Percentiles rank a stretch among this genome's conserved stretches.
Evolutionary conservation across 2,329 filamentous ascomycete species (phyloP).

Genomic region (Decorospora gaudefroyi): DNA sequence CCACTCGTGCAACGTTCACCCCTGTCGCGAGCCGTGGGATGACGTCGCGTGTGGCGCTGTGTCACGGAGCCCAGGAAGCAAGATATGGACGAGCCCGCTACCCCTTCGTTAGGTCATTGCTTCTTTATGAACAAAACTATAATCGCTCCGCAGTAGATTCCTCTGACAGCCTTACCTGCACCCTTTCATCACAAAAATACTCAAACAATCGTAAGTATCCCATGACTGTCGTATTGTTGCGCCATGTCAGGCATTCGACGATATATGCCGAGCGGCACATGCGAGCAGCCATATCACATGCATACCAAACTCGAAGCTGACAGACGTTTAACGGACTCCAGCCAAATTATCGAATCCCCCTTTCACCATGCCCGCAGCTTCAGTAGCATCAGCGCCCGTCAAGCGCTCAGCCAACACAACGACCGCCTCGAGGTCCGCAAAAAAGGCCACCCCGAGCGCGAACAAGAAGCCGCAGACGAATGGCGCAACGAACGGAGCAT

Average conservation of each 20-base stretch:
- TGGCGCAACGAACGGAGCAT: slow-evolving; percentile 35
- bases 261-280: slow-evolving; percentile 25
- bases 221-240: slow-evolving; percentile 8
- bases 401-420: slow-evolving; percentile 40
- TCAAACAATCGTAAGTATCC: slow-evolving; percentile 20
- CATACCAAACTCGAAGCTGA: slow-evolving; percentile 6
- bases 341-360: neutral
- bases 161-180: neutral
- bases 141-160: slow-evolving; percentile 5
- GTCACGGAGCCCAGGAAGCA: slow-evolving; percentile 25
- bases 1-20: slow-evolving; percentile 29
- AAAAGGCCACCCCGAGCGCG: slow-evolving; percentile 31
- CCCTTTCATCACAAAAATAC: neutral
- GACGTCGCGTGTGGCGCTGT: slow-evolving; percentile 45
- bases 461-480: slow-evolving; percentile 32
- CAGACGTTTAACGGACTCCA: neutral
- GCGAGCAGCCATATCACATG: slow-evolving; percentile 18
- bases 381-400: slow-evolving; percentile 42
- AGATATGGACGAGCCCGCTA: slow-evolving; percentile 26
- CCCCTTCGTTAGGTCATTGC: slow-evolving; percentile 17
- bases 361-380: slow-evolving; percentile 42
- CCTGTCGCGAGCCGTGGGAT: slow-evolving; percentile 32
- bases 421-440: slow-evolving; percentile 35
- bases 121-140: slow-evolving; percentile 8
- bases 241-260: slow-evolving; percentile 3